Percentiles rank a stretch among this genome's conserved stretches.
Conservation (phyloP, 2,329 filamentous ascomycete species). For the Cercospora sp. region DNA sequence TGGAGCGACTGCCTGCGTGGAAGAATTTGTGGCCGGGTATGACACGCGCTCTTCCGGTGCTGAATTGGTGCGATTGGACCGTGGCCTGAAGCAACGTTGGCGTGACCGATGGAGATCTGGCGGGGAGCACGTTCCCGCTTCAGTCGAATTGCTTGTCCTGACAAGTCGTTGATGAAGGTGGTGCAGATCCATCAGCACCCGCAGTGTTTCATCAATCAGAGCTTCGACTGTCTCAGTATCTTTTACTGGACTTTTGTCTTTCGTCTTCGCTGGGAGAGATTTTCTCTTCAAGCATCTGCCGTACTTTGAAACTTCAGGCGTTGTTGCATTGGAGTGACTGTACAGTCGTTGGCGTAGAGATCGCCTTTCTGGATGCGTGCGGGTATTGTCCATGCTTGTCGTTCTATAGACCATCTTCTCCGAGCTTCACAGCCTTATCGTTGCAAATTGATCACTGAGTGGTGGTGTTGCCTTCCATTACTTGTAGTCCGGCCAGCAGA, state of each 20-base stretch:
- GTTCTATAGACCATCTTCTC: not conserved
- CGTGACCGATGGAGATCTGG: not conserved
- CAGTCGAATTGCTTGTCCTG: not conserved
- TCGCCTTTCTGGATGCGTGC: not conserved
- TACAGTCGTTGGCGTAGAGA: not conserved
- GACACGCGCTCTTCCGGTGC: not conserved
- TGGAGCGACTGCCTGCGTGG: not conserved
- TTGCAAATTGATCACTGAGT: not conserved
- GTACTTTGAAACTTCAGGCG: not conserved
- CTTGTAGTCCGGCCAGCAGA: not conserved
- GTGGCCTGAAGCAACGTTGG: not conserved
- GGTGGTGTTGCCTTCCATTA: not conserved
- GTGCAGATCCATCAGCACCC: not conserved
- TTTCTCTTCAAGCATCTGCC: not conserved
- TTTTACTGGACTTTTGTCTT: not conserved
- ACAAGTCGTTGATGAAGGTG: not conserved
- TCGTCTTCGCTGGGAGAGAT: not conserved
- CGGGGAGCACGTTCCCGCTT: not conserved
- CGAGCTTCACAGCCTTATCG: not conserved
- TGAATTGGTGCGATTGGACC: not conserved
- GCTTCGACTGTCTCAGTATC: slow-evolving; percentile 7
- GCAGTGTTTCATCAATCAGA: slow-evolving; percentile 5
- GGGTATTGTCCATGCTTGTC: not conserved
- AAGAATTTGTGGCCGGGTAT: not conserved
- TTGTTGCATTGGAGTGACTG: not conserved